Conservation (phyloP, 2,329 filamentous ascomycete genomes). For the Pyrenochaeta sp. region DNA sequence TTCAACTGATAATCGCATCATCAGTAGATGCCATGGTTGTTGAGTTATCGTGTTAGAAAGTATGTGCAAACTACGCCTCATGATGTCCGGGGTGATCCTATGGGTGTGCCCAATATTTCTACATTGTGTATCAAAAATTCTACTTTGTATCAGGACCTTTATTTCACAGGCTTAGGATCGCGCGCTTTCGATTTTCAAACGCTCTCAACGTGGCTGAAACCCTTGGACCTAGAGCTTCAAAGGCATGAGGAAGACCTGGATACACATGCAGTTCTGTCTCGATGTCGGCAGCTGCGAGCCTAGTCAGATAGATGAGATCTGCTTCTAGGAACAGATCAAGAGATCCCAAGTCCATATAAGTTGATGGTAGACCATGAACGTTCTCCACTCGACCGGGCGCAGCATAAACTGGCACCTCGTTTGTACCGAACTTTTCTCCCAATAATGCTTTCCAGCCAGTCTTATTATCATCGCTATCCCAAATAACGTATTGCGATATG, state of each 20-base stretch:
- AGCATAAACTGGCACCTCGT: conserved; percentile 6
- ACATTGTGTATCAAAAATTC: too few species aligned
- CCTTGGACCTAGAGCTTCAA: too few species aligned
- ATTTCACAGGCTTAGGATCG: too few species aligned
- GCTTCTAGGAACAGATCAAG: conserved; percentile 56
- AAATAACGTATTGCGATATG: conserved; percentile 27
- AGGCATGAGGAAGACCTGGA: conserved; percentile 36
- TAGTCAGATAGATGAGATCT: conserved; percentile 49
- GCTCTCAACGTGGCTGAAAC: too few species aligned
- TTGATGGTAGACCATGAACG: conserved; percentile 47
- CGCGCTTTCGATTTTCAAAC: too few species aligned
- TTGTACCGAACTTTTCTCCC: conserved; percentile 2
- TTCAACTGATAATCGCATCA: too few species aligned
- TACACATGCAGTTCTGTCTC: conserved; percentile 54
- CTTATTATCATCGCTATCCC: conserved; percentile 33
- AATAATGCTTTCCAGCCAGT: conserved; percentile 26
- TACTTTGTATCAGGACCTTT: too few species aligned
- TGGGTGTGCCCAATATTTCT: too few species aligned
- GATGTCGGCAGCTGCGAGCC: conserved; percentile 50
- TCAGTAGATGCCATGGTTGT: too few species aligned
- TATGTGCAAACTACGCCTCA: too few species aligned
- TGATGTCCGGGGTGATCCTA: too few species aligned
- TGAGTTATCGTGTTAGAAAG: too few species aligned
- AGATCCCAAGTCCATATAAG: conserved; percentile 55
- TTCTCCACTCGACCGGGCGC: conserved; percentile 49